Conservation (phyloP, 2,329 filamentous ascomycete genomes). For the Tolypocladium tundrense region DNA sequence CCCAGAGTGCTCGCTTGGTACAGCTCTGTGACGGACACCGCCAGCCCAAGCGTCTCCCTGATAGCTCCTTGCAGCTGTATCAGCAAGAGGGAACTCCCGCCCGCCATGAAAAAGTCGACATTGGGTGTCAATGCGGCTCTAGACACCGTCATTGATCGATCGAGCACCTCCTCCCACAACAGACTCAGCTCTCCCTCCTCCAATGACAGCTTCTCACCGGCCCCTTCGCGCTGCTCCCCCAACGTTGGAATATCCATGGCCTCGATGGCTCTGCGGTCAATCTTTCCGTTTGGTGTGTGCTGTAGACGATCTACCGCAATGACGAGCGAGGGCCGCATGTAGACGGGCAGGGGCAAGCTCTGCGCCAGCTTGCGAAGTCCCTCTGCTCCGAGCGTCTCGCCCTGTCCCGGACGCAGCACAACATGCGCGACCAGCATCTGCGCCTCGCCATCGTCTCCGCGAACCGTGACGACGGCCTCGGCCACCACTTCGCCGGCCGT, state of each 20-base stretch:
- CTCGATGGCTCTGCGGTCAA: not conserved
- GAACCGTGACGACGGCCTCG: constrained; percentile 13
- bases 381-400: not conserved
- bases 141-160: not conserved
- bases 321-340: constrained; percentile 2
- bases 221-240: not conserved
- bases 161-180: constrained; percentile 8
- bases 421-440: constrained; percentile 18
- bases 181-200: constrained; percentile 2
- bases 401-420: not conserved
- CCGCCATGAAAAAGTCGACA: constrained; percentile 31
- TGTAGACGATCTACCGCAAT: constrained; percentile 1
- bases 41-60: constrained; percentile 16
- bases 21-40: constrained; percentile 23
- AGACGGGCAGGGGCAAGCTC: not conserved
- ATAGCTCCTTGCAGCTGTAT: constrained; percentile 23
- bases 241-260: not conserved
- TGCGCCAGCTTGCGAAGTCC: not conserved
- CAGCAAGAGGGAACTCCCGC: constrained; percentile 31
- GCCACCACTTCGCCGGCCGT: constrained; percentile 7
- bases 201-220: not conserved
- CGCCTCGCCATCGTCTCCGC: constrained; percentile 2
- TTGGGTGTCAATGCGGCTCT: constrained; percentile 5
- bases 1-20: constrained; percentile 26
- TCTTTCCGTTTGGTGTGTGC: not conserved